Base-by-base conservation (phyloP, 2,329 filamentous ascomycete genomes). In the Teratosphaeria nubilosa region DNA sequence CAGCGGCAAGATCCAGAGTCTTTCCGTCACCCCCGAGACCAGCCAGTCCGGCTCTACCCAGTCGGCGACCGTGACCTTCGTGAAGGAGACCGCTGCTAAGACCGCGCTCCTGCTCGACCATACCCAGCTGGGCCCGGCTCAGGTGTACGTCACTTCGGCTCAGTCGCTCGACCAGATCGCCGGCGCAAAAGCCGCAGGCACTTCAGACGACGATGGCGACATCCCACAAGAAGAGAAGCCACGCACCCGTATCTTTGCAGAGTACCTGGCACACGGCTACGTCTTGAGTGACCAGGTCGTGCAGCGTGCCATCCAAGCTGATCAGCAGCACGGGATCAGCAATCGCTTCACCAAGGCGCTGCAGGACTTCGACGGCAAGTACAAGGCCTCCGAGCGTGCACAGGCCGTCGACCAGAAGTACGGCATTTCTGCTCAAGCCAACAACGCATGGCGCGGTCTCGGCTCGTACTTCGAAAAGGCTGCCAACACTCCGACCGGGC, bases 211-310 rank as follows among this genome's bases (percentile, higher is more conserved):
- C 45, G 80, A 81, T 65, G 79, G 90, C 67, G 84, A 91, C 66
- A 86, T 97, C 68, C 85, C 86, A 14, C 94, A 99, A 73, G 94
- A 99, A 76, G 91, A 97, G 80, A 99, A 99, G 82, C 94, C 94
- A 16, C 88, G 91, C 68, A 85, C 88, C 48, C 90, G 94, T 68
- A 96, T 99, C 73, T 76, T 96, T 55, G 94, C 94, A 64, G 94
- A 99, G 78, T 96, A 97, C 75, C 87, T 99, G 34, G 91, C 94
- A 11, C 90, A 96, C 69, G 94, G 94, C 66, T 99, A 99, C 77
- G 82, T 86, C 45, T 80, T 97, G 64, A 91, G 82, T 61, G 86
- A 88, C 70, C 78, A 82, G 58, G 88, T 89, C 55, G 86, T 96
- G 66, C 83, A 94, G 77, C 82, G 82, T 62, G 92, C 90, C 62